Evolutionary conservation across 2,329 filamentous ascomycete species (phyloP).

Genomic region (Alternaria gansuensis): DNA sequence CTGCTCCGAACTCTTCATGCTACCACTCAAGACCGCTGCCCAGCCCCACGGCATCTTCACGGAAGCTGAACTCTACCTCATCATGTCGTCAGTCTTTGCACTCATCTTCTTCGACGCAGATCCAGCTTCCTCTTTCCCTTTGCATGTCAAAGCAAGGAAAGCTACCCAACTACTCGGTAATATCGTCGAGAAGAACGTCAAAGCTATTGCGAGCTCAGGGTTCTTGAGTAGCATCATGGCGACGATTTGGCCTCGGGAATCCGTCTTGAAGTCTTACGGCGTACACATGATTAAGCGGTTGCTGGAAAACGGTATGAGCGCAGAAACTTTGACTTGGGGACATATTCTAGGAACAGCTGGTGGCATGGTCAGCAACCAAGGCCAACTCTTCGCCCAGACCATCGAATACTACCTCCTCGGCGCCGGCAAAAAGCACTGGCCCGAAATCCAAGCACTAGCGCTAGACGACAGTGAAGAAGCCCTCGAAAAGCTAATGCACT

Average conservation of each 20-base stretch:
- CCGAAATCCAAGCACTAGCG: slow-evolving; percentile 60
- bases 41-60: slow-evolving; percentile 62
- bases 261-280: slow-evolving; percentile 62
- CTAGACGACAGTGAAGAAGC: slow-evolving; percentile 53
- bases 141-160: slow-evolving; percentile 60
- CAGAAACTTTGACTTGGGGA: slow-evolving; percentile 64
- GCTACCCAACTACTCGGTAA: slow-evolving; percentile 62
- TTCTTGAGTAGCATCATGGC: slow-evolving; percentile 55
- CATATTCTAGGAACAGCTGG: slow-evolving; percentile 67
- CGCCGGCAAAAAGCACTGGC: slow-evolving; percentile 59
- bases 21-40: slow-evolving; percentile 64
- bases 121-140: slow-evolving; percentile 61
- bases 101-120: slow-evolving; percentile 65
- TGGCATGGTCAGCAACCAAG: slow-evolving; percentile 64
- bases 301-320: slow-evolving; percentile 57
- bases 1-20: slow-evolving; percentile 62
- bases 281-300: slow-evolving; percentile 65
- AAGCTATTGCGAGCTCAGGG: slow-evolving; percentile 55
- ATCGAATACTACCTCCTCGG: slow-evolving; percentile 65
- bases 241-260: slow-evolving; percentile 51
- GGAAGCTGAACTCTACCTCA: slow-evolving; percentile 63
- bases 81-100: slow-evolving; percentile 63
- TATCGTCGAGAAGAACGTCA: slow-evolving; percentile 60
- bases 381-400: slow-evolving; percentile 65
- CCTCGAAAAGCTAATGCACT: slow-evolving; percentile 61